phyloP scores from a whole-genome alignment of 257 asterid species.

The Salvia miltiorrhiza region DNA sequence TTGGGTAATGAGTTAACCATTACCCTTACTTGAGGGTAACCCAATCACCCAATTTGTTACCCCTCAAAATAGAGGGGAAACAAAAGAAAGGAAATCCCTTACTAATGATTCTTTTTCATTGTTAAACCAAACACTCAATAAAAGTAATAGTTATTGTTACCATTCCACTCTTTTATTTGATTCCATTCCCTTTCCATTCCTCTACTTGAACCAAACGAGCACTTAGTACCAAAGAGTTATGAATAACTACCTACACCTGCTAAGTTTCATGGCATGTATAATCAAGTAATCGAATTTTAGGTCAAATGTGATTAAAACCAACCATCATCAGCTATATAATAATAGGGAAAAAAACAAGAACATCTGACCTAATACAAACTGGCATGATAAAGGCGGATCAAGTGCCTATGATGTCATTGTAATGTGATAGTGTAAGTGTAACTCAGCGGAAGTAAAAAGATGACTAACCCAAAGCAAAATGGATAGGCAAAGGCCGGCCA shows the following conservation, averaged over 20 bases:
- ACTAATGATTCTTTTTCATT: too few relatives aligned
- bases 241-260: background rate
- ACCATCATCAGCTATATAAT: background rate
- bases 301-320: background rate
- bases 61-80: too few relatives aligned
- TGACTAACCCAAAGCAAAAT: slow-evolving; percentile 87
- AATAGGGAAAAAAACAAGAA: background rate
- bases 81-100: too few relatives aligned
- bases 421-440: background rate
- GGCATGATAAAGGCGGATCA: slow-evolving; percentile 5
- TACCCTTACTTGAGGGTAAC: too few relatives aligned
- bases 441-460: background rate
- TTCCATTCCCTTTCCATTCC: too few relatives aligned
- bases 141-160: too few relatives aligned
- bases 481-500: slow-evolving; percentile 88
- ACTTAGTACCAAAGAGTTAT: background rate
- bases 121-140: too few relatives aligned
- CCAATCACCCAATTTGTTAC: too few relatives aligned
- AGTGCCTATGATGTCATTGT: background rate
- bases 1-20: too few relatives aligned
- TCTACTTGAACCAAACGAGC: too few relatives aligned
- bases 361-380: slow-evolving; percentile 1
- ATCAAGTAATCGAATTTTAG: background rate
- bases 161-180: too few relatives aligned
- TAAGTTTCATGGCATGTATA: background rate